These are phyloP conservation scores for Puccinia polysora DNA, from an alignment of 1,284 basidiomycete genomes.

Conservation along the genomic window DNA sequence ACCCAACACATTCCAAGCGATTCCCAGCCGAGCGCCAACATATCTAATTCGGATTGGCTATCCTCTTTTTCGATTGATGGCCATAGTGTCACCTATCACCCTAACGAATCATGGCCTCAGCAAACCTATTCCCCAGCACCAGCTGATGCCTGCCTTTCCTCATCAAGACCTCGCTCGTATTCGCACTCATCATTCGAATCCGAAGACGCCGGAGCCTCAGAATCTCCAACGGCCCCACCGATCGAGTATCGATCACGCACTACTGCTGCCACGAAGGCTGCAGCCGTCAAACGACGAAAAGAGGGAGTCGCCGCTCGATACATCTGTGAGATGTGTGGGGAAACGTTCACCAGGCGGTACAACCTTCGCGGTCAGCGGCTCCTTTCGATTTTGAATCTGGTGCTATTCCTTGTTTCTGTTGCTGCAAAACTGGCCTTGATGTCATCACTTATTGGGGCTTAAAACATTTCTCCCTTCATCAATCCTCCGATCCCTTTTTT, in stretches of 20 bases:
- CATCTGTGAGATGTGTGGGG: conserved; percentile 41
- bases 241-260: conserved; percentile 4
- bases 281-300: conserved; percentile 22
- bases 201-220: background rate
- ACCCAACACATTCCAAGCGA: background rate
- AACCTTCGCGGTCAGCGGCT: conserved; percentile 18
- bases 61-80: background rate
- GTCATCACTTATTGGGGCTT: background rate
- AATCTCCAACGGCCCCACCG: background rate
- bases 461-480: too few relatives aligned
- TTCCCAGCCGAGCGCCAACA: background rate
- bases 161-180: background rate
- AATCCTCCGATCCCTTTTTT: background rate
- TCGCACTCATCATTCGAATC: conserved; percentile 24
- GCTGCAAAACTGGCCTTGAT: background rate
- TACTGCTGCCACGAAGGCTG: conserved; percentile 30
- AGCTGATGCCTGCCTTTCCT: background rate
- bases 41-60: background rate
- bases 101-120: background rate
- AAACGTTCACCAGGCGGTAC: conserved; percentile 31
- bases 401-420: background rate
- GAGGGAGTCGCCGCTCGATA: conserved; percentile 32
- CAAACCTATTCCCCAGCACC: background rate
- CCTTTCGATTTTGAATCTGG: background rate
- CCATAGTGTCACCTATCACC: background rate